Conservation (phyloP, 2,329 filamentous ascomycete species). For the Alternaria triticina region DNA sequence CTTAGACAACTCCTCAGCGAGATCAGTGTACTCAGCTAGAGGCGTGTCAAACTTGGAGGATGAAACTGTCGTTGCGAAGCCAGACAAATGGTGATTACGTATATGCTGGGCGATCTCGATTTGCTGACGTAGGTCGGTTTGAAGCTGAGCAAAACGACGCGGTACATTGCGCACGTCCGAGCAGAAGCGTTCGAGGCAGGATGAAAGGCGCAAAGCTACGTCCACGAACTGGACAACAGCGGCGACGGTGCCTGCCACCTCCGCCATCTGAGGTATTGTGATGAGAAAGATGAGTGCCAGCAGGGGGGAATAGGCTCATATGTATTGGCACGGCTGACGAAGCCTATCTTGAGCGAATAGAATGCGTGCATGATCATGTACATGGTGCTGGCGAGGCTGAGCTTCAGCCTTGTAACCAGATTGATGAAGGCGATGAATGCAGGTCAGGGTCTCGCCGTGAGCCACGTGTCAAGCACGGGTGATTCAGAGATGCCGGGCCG, state of each 20-base stretch:
- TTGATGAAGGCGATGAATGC: not conserved
- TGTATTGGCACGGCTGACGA: not conserved
- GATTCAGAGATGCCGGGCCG: not conserved
- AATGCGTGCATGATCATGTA: not conserved
- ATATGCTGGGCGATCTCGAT: not conserved
- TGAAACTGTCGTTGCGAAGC: not conserved
- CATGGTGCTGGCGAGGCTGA: not conserved
- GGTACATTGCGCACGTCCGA: not conserved
- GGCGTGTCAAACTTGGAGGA: not conserved
- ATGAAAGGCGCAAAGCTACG: not conserved
- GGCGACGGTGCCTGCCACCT: not conserved
- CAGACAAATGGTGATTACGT: not conserved
- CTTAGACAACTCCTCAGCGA: not conserved
- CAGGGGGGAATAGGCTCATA: not conserved
- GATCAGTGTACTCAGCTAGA: not conserved
- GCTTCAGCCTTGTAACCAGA: not conserved
- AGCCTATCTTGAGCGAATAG: not conserved
- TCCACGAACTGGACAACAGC: not conserved
- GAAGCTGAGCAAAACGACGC: not conserved
- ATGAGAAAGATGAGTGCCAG: fast-evolving
- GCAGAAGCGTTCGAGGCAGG: not conserved
- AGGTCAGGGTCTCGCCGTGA: not conserved
- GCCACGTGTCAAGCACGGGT: no score
- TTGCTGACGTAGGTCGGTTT: not conserved
- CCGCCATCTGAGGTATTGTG: not conserved